Evolutionary conservation across 2,329 filamentous ascomycete genomes (phyloP), one percentile per base, ranked within the genome.

Genomic region (Microthyrium microscopicum): DNA sequence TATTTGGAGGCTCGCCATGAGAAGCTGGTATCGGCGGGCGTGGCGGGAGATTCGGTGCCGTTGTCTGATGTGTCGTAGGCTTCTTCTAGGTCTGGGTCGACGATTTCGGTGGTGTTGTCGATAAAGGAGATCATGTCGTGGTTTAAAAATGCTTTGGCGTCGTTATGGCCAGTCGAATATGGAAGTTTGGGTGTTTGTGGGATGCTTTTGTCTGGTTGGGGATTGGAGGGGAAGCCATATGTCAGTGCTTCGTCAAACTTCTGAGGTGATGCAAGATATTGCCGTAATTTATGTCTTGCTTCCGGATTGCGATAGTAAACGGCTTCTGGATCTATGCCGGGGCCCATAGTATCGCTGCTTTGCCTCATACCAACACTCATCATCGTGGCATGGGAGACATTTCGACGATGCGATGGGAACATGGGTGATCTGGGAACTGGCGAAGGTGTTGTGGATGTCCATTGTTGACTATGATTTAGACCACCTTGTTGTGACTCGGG

Each of bases 171-270:
- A 49, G 39, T 59, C 53, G 47, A 12, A 51, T 44, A 26, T 49
- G 42, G 33, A 46, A 53, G 29, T 16, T 16, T 6, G n/a, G n/a
- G n/a, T n/a, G n/a, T n/a, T 12, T 8, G 16, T 12, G 39, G 37
- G 16, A 34, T 15, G 18, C 37, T 35, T 33, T 48, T 44, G 33
- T 46, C 34, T 8, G 40, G 40, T 21, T 47, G 29, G 16, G 33
- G 16, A 22, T 25, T 61, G 0, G 76, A 73, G 1, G 84, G 83
- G 46, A 94, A 95, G 1, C 87, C 87, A 54, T 91, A 94, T 50
- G 92, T 81, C 33, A 95, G 70, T 1, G 82, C 84, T 55, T 95
- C 87, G 50, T 95, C 87, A 45, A 95, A 95, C 50, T 92, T 93
- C 44, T 92, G 81, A 1, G 85, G 79, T 1, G 84, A 92, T 5